These are phyloP conservation scores for Thielaviopsis cerberus DNA, from an alignment of 2,329 filamentous ascomycete genomes.

Conservation along the genomic window DNA sequence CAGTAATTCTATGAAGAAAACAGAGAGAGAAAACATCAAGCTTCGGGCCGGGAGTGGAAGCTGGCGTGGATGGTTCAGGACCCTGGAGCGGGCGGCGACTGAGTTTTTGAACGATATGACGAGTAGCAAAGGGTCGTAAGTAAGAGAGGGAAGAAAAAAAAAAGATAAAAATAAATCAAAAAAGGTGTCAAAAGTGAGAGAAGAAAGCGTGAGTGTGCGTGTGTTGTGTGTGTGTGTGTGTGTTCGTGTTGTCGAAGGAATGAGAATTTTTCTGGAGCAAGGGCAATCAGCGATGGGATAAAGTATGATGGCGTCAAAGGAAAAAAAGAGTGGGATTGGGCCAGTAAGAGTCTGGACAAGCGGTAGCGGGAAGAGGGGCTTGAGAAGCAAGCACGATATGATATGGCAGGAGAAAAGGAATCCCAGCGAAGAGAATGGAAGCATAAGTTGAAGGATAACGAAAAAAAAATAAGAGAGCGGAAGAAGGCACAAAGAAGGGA, in stretches of 20 bases:
- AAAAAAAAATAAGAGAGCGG: neutral
- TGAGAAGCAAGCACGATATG: neutral
- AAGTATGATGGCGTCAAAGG: constrained; percentile 6
- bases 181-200: neutral
- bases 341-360: neutral
- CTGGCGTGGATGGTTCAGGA: neutral
- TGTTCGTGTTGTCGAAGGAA: constrained; percentile 11
- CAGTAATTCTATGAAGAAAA: neutral
- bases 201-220: too few relatives aligned
- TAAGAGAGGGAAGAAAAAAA: neutral
- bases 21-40: neutral
- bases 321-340: constrained; percentile 6
- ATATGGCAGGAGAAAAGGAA: neutral
- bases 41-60: neutral
- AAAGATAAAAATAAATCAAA: neutral
- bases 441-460: neutral
- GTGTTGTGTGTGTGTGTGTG: too few relatives aligned
- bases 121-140: neutral
- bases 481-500: neutral
- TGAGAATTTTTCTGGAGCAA: constrained; percentile 12
- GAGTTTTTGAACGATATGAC: neutral
- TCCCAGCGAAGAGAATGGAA: constrained; percentile 2
- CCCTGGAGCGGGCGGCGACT: constrained; percentile 2
- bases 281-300: constrained; percentile 3
- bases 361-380: neutral